Conservation (phyloP, 2,329 filamentous ascomycete species). For the Cercospora sesami region DNA sequence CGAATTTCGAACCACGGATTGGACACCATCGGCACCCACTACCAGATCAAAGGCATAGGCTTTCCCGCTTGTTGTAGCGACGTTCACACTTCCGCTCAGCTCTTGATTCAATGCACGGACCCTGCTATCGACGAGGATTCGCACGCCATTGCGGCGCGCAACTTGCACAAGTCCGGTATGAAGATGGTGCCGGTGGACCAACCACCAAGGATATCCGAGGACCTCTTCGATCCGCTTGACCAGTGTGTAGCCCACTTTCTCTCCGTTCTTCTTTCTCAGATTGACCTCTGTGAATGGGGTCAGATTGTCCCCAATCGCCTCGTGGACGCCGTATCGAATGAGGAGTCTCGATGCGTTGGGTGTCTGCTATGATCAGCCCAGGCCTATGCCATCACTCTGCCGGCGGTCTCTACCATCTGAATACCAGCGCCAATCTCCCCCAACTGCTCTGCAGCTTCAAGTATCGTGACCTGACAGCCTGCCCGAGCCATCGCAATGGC, state of each 20-base stretch:
- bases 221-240: conserved; percentile 39
- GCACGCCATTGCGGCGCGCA: conserved; percentile 43
- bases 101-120: conserved; percentile 40
- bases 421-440: conserved; percentile 39
- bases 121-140: conserved; percentile 42
- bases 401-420: conserved; percentile 38
- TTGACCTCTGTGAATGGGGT: conserved; percentile 45
- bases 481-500: conserved; percentile 43
- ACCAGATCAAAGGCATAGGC: conserved; percentile 33
- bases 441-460: conserved; percentile 43
- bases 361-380: conserved; percentile 39
- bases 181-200: conserved; percentile 52
- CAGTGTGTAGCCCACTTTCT: conserved; percentile 41
- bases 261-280: conserved; percentile 45
- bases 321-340: conserved; percentile 44
- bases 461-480: conserved; percentile 42
- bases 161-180: conserved; percentile 47
- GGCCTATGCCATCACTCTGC: conserved; percentile 27
- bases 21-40: conserved; percentile 37
- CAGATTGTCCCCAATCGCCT: conserved; percentile 46
- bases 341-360: conserved; percentile 46
- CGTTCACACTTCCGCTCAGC: conserved; percentile 31
- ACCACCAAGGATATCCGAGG: conserved; percentile 46
- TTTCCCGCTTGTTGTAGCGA: conserved; percentile 35
- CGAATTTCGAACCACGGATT: conserved; percentile 40